Percentiles rank a stretch among this genome's conserved stretches.
phyloP scores from a whole-genome alignment of 176 grass and related monocot genomes.

The Oryza longistaminata region DNA sequence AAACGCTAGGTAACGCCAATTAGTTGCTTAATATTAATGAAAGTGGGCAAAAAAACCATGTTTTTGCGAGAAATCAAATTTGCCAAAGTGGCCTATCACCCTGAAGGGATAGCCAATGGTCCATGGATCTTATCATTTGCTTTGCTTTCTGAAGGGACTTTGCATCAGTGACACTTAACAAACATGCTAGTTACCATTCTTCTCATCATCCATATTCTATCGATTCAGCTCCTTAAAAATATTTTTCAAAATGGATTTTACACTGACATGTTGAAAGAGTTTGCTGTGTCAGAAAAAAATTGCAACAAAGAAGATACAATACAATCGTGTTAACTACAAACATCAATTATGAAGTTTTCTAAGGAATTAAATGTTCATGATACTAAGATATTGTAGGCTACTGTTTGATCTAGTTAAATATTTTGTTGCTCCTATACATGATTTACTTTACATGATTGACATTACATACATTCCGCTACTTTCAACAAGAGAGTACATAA shows the following conservation, averaged over 20 bases:
- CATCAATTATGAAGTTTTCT: not conserved
- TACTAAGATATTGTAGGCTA: not conserved
- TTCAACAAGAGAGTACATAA: constrained; percentile 9
- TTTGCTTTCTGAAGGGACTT: not conserved
- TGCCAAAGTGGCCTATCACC: not conserved
- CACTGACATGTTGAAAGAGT: not conserved
- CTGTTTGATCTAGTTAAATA: not conserved
- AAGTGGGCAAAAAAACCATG: not conserved
- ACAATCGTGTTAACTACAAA: not conserved
- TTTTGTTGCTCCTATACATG: not conserved
- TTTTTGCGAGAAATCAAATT: not conserved
- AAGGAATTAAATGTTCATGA: not conserved
- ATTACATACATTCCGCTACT: not conserved
- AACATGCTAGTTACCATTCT: not conserved
- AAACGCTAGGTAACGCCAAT: not conserved
- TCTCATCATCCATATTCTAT: not conserved
- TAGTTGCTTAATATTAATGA: not conserved
- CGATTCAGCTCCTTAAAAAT: not conserved
- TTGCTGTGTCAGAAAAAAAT: not conserved
- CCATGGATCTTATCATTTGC: not conserved
- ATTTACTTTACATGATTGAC: not conserved
- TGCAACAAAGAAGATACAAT: not conserved
- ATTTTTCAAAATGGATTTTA: not conserved
- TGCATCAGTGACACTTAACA: not conserved
- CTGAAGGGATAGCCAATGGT: not conserved